Base-by-base conservation (phyloP, 139 green algal species). In the Chlorokybus atmophyticus region DNA sequence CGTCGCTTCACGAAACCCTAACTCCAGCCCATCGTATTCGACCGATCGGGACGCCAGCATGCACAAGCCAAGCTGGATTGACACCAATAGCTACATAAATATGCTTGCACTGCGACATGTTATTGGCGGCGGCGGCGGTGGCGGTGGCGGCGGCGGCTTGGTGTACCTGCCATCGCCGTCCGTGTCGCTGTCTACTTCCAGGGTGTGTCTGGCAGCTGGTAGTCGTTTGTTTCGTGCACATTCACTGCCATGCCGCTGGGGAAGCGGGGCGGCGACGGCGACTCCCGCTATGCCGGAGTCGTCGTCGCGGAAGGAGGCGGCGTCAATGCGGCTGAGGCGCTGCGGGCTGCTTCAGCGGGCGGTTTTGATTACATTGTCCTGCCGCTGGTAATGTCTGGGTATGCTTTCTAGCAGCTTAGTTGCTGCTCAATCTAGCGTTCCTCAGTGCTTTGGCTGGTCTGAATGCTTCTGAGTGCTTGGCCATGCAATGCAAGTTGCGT, bases 281-380 rank as follows among this genome's bases (percentile, higher is more conserved):
- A 96, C 51, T 78, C 83, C 3, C 79, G 75, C 14, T 97, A 82
- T 60, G 78, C 80, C 2, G 89, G 89, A n/a, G 39, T 84, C 0
- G 74, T 88, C 19, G 40, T 90, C 1, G 38, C 62, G 1, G 87
- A 83, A 29, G 32, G 55, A 0, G 44, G 50, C 1, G 71, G 87
- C 52, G 67, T 92, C 0, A 71, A 78, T 2, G 42, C 53, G n/a
- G n/a, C n/a, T n/a, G n/a, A n/a, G 4, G 60, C 66, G 3, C 71
- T 94, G 38, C 51, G 85, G 62, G 79, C 66, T 28, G 41, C 71
- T 5, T 53, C 85, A 23, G 29, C 70, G 1, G 78, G 75, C 32
- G 89, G 87, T 1, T 94, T 95, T 54, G 89, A 97, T 63, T 97
- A 95, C 67, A 39, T 93, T 0, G 61, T 92, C 4, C 64, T 75